These are phyloP conservation scores for Saturnispora zaruensis DNA, from an alignment of 805 yeast genomes.

Conservation along the genomic window DNA sequence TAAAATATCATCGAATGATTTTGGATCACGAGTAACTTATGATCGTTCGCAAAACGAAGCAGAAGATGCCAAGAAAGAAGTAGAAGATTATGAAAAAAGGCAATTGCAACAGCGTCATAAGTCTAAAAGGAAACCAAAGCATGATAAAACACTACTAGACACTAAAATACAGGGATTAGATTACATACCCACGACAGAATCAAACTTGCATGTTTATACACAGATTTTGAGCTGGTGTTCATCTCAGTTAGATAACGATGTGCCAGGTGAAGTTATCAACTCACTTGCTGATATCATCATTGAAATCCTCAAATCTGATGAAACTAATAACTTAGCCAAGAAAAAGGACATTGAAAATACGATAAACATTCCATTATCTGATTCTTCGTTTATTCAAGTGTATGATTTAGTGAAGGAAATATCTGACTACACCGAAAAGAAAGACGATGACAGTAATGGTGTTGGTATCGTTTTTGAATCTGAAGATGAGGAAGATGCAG, in stretches of 20 bases:
- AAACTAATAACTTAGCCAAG: constrained; percentile 33
- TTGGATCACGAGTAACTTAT: constrained; percentile 38
- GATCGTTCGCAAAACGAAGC: constrained; percentile 17
- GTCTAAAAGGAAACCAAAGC: constrained; percentile 9
- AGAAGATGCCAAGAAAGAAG: constrained; percentile 12
- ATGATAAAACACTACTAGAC: constrained; percentile 26
- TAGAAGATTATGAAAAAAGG: constrained; percentile 9
- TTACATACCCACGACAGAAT: constrained; percentile 56
- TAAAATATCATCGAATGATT: constrained; percentile 52
- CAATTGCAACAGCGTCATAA: constrained; percentile 2
- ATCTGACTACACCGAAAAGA: constrained; percentile 36
- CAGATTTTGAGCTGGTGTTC: constrained; percentile 53
- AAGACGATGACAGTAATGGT: constrained; percentile 25
- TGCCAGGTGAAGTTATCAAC: constrained; percentile 62
- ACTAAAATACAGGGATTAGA: constrained; percentile 38
- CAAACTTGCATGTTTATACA: constrained; percentile 44
- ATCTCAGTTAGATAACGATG: constrained; percentile 51
- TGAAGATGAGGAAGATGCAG: constrained; percentile 30
- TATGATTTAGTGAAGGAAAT: constrained; percentile 37
- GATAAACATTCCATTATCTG: constrained; percentile 34
- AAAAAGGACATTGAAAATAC: constrained; percentile 44
- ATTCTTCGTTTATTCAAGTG: constrained; percentile 39
- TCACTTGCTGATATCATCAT: constrained; percentile 65
- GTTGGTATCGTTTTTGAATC: constrained; percentile 34
- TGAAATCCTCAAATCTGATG: constrained; percentile 44